Base-by-base conservation (phyloP, 1,284 basidiomycete genomes). In the Jaminaea rosea region DNA sequence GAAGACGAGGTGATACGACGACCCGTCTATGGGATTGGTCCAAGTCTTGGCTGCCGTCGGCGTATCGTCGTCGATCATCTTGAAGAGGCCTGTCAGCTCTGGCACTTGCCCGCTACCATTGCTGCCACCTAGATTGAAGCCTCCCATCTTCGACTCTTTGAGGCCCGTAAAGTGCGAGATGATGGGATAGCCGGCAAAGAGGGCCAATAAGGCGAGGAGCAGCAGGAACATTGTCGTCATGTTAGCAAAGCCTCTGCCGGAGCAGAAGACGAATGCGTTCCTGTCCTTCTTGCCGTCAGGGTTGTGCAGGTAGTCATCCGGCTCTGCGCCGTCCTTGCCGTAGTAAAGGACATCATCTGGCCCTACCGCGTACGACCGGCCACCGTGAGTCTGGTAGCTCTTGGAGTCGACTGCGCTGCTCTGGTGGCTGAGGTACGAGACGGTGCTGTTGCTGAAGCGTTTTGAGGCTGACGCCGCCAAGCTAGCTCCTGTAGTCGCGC, bases 91-190 rank as follows among this genome's bases (percentile, higher is more conserved):
- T 21, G 49, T 39, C 31, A 69, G 51, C 9, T 53, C 58, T 26
- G 67, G 65, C 6, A 68, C 58, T 53, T 69, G 67, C 11, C 67
- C 67, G 1, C 62, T 60, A 3, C 67, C 67, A 48, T 69, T 69
- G 26, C 65, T 80, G 60, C 87, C 87, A 26, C 87, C 88, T 19
- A 88, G 65, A 65, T 87, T 87, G 44, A 55, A 66, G 27, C 56
- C 63, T 19, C 60, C 61, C 26, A 13, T 26, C 19, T 46, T 56
- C 26, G 52, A 47, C 5, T 24, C 34, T 9, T 44, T 41, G 7
- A 24, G 17, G 6, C 52, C 29, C 1, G 39, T 39, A 24, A 56
- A 37, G 47, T 49, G 58, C 2, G 57, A 51, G 21, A 62, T 50
- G 46, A 67, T 56, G 3, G 65, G 65, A 23, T 66, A 64, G 0